Evolutionary conservation across 2,329 filamentous ascomycete species (phyloP), one percentile per base, ranked within the genome.

Genomic region (Colletotrichum acutatum): DNA sequence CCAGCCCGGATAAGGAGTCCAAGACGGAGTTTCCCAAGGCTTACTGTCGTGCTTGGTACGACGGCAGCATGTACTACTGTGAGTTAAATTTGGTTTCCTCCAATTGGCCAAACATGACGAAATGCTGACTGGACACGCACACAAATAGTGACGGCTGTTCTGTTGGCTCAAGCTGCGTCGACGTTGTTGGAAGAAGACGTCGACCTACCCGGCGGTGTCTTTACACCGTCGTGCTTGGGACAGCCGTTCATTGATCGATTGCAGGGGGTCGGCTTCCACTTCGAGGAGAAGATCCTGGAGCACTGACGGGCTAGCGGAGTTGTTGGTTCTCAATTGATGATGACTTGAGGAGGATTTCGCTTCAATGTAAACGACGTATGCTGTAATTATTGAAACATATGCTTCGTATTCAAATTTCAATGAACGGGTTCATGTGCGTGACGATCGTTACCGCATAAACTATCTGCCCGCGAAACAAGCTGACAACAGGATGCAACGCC

Each of bases 141-240:
- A 14, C 14, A 75, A 68, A 22, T 64, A 92, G 90, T 94, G 64
- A 95, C 93, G 4, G 93, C 88, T 0, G 78, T 91, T 22, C 85
- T 92, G 32, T 78, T 94, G 16, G 87, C 88, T 2, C 87, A 94
- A 77, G 93, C 88, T 14, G 93, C 92, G 4, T 83, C 89, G 52
- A 90, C 90, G 0, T 84, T 95, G 37, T 83, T 95, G 19, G 86
- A 92, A 71, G 91, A 93, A 52, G 86, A 91, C 16, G 82, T 90
- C 14, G 81, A 86, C 46, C 82, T 94, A 14, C 86, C 85, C 1
- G 93, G 93, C 22, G 93, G 93, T 3, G 83, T 94, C 28, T 89
- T 93, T 74, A 95, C 94, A 1, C 91, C 93, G 0, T 92, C 93
- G 0, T 93, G 89, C 66, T 83, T 95, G 2, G 93, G 93, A 1